Evolutionary conservation across 1,284 basidiomycete species (phyloP).

Genomic region (Trichosporon sp.): DNA sequence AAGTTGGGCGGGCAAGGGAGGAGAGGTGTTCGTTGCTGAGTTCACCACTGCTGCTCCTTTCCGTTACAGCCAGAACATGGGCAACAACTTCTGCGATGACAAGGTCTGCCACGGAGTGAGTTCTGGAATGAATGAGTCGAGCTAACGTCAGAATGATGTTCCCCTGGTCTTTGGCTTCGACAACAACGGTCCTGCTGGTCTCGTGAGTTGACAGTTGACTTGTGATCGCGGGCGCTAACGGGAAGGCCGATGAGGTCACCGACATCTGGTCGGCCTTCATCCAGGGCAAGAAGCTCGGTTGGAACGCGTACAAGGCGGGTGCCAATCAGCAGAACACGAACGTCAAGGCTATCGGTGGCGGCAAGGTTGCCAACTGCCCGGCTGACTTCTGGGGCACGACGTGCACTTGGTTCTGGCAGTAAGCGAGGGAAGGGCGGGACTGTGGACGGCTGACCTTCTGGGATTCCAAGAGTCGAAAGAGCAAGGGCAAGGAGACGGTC

Average conservation of each 20-base stretch:
- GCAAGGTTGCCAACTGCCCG: conserved; percentile 25
- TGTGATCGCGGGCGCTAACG: neutral
- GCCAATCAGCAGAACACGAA: neutral
- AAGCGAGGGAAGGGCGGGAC: neutral
- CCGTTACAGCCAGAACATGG: conserved; percentile 54
- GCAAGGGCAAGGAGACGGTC: neutral
- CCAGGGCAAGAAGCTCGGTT: conserved; percentile 12
- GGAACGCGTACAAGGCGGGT: conserved; percentile 12
- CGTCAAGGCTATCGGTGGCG: conserved; percentile 26
- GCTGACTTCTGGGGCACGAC: conserved; percentile 30
- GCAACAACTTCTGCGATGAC: conserved; percentile 12
- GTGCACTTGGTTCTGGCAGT: conserved; percentile 38
- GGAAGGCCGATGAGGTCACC: conserved; percentile 13
- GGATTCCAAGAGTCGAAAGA: no score
- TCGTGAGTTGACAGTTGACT: conserved; percentile 22
- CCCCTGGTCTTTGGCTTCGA: conserved; percentile 31
- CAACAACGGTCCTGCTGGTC: neutral
- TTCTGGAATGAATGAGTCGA: neutral
- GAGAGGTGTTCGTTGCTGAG: conserved; percentile 65
- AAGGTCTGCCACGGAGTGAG: conserved; percentile 35
- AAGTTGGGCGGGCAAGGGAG: conserved; percentile 62
- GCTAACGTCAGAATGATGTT: conserved; percentile 32
- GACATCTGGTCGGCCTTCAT: conserved; percentile 37
- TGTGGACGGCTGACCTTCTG: neutral
- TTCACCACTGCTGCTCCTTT: conserved; percentile 66